These are phyloP conservation scores for Termitomyces sp. DNA, from an alignment of 768 basidiomycete genomes.

Conservation along the genomic window DNA sequence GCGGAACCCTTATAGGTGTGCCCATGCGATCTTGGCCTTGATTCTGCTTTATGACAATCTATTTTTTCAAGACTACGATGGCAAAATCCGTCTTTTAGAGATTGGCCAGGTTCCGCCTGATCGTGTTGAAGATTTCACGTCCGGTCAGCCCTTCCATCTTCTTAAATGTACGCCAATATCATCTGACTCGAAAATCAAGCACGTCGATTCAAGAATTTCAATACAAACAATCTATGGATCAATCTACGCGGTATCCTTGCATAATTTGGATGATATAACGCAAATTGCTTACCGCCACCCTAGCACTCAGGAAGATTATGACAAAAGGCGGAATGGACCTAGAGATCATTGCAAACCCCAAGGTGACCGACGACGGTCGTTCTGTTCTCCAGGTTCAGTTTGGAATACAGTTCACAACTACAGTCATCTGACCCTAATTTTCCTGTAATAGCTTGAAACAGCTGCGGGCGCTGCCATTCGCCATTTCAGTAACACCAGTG, in stretches of 20 bases:
- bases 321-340: constrained; percentile 61
- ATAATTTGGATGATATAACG: too few relatives aligned
- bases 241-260: constrained; percentile 9
- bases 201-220: constrained; percentile 80
- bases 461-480: constrained; percentile 83
- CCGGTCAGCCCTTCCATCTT: constrained; percentile 27
- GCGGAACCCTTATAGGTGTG: constrained; percentile 62
- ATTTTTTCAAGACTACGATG: constrained; percentile 75
- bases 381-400: constrained; percentile 55
- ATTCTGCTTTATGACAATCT: not conserved
- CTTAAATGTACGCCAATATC: not conserved
- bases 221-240: constrained; percentile 68
- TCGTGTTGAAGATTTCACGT: constrained; percentile 81
- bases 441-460: constrained; percentile 49
- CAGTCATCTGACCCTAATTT: not conserved
- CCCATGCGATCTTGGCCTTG: not conserved
- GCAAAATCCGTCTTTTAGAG: constrained; percentile 69
- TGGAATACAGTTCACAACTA: not conserved
- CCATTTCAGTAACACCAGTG: constrained; percentile 70
- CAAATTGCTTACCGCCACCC: not conserved
- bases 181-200: constrained; percentile 21
- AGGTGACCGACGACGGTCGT: constrained; percentile 63
- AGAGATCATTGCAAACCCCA: constrained; percentile 78
- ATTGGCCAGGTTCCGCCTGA: constrained; percentile 80
- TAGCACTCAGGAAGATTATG: constrained; percentile 74